Conservation (phyloP, 495 filamentous ascomycete genomes). For the Terfezia claveryi region DNA sequence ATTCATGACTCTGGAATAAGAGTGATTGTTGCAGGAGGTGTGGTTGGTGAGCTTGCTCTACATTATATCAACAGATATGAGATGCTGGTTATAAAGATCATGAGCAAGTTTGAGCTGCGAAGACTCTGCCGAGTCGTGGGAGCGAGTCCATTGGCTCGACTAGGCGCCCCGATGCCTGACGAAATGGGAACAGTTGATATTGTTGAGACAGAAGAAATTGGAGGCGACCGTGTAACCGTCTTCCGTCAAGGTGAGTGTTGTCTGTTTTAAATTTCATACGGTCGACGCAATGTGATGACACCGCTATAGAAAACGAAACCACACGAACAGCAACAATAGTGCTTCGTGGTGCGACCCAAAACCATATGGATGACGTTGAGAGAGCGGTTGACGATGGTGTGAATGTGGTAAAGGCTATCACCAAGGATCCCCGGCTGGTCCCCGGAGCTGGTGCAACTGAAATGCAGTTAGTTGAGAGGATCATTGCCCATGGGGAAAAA, state of each 20-base stretch:
- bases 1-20: conserved; percentile 80
- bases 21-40: conserved; percentile 74
- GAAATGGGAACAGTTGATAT: conserved; percentile 93
- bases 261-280: background rate
- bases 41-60: conserved; percentile 81
- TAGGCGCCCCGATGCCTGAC: conserved; percentile 97
- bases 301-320: conserved; percentile 44
- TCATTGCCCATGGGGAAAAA: conserved; percentile 68
- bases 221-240: conserved; percentile 93
- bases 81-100: conserved; percentile 88
- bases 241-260: conserved; percentile 49
- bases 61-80: conserved; percentile 96
- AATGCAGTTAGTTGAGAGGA: conserved; percentile 80
- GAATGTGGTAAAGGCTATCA: conserved; percentile 96
- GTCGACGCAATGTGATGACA: conserved; percentile 1
- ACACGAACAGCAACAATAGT: conserved; percentile 90
- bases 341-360: conserved; percentile 86
- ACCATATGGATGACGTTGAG: conserved; percentile 94
- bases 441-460: conserved; percentile 92
- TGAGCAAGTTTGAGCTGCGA: conserved; percentile 93
- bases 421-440: conserved; percentile 71
- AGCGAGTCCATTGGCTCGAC: conserved; percentile 78
- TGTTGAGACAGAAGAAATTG: conserved; percentile 95
- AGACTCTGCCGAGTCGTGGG: conserved; percentile 89
- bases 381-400: conserved; percentile 95